These are phyloP conservation scores for Cladophialophora psammophila DNA, from an alignment of 2,329 filamentous ascomycete genomes.

Conservation along the genomic window DNA sequence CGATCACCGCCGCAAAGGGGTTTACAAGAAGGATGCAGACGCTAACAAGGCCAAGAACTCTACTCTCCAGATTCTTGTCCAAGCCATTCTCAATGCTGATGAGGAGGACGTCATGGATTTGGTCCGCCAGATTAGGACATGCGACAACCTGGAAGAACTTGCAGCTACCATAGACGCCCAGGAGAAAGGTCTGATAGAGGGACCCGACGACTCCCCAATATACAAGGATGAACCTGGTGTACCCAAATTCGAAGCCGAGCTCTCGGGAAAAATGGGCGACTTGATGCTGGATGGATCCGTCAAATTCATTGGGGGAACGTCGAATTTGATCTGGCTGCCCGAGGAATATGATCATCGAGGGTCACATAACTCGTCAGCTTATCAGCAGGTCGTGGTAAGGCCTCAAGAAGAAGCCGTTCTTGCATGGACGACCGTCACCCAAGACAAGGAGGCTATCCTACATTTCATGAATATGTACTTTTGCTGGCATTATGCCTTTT, in stretches of 20 bases:
- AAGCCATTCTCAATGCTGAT: conserved; percentile 88
- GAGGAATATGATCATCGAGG: conserved; percentile 52
- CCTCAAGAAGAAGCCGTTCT: conserved; percentile 73
- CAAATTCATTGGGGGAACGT: conserved; percentile 92
- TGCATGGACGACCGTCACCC: conserved; percentile 87
- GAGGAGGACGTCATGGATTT: conserved; percentile 85
- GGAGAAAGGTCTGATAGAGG: conserved; percentile 57
- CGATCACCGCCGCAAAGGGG: conserved; percentile 93
- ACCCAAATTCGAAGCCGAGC: conserved; percentile 72
- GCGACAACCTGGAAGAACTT: conserved; percentile 74
- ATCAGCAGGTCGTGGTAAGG: conserved; percentile 48
- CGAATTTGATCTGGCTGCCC: conserved; percentile 84
- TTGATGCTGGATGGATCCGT: conserved; percentile 84
- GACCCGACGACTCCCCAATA: conserved; percentile 44
- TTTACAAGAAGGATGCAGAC: conserved; percentile 93
- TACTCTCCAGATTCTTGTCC: conserved; percentile 89
- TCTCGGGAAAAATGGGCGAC: conserved; percentile 93
- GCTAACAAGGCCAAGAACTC: conserved; percentile 84
- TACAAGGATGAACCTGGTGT: conserved; percentile 45
- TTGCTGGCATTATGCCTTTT: conserved; percentile 96
- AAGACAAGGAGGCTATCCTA: conserved; percentile 77
- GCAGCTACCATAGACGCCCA: conserved; percentile 65
- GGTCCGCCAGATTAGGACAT: conserved; percentile 86
- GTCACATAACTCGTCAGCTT: conserved; percentile 9
- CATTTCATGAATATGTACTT: conserved; percentile 98